A percentile compares a stretch with the other conserved stretches of the same genome.
Conservation (phyloP, 2,329 filamentous ascomycete genomes). For the Fusarium bulbicola region DNA sequence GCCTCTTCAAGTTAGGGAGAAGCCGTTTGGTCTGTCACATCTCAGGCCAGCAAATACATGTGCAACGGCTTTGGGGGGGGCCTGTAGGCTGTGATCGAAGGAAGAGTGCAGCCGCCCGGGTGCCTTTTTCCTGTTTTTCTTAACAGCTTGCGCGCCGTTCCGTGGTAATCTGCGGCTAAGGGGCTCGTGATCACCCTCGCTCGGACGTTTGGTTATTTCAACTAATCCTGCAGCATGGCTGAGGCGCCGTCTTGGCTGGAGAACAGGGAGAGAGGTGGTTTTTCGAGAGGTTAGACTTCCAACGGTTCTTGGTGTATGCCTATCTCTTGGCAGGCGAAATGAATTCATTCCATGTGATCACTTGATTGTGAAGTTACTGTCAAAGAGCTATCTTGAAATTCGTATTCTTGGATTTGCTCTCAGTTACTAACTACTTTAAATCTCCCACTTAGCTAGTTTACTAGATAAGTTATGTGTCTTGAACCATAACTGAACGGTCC, state of each 20-base stretch:
- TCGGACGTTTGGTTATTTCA: constrained; percentile 9
- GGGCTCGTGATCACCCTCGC: not conserved
- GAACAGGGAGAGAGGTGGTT: not conserved
- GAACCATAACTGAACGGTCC: not conserved
- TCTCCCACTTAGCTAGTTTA: not conserved
- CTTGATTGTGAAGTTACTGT: not conserved
- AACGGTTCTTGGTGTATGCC: not conserved
- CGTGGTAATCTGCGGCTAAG: constrained; percentile 9
- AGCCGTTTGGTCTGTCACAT: constrained; percentile 6
- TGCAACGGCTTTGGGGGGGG: constrained; percentile 8
- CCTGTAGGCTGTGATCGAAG: not conserved
- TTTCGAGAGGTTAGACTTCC: not conserved
- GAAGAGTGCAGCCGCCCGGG: not conserved
- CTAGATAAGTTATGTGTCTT: not conserved
- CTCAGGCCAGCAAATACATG: not conserved
- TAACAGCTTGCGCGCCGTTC: constrained; percentile 17
- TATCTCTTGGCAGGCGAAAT: not conserved
- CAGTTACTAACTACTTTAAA: not conserved
- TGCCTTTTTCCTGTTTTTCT: not conserved
- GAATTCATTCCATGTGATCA: not conserved
- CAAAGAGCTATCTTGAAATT: not conserved
- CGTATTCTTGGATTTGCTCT: not conserved
- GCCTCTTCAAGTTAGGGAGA: constrained; percentile 12
- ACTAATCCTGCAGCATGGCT: constrained; percentile 11
- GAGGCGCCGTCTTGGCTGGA: not conserved